A percentile compares a stretch with the other conserved stretches of the same genome.
Conservation (phyloP, 306 rosid species). For the Malus orientalis region DNA sequence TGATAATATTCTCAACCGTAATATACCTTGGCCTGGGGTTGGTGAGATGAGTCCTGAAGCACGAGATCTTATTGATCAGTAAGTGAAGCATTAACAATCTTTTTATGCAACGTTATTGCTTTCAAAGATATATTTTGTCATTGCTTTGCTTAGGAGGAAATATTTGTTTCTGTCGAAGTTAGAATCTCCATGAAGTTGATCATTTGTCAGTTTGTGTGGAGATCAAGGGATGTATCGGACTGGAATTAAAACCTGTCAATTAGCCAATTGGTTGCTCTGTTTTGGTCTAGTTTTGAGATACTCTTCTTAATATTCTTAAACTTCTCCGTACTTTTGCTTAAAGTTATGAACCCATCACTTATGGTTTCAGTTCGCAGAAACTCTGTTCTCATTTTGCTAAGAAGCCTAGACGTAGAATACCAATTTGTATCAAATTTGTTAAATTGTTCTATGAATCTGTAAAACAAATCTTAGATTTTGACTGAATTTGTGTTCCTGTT, state of each 20-base stretch:
- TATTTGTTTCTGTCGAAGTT: background rate
- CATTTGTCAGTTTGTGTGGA: background rate
- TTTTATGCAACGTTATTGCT: slow-evolving; percentile 3
- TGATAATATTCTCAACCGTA: slow-evolving; percentile 90
- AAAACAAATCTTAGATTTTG: background rate
- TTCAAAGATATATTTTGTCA: slow-evolving; percentile 4
- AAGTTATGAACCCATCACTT: background rate
- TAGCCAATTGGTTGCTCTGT: background rate
- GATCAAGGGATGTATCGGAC: background rate
- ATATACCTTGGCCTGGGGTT: slow-evolving; percentile 91
- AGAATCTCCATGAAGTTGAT: background rate
- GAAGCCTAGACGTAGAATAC: background rate
- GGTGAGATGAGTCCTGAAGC: slow-evolving; percentile 92
- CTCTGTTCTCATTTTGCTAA: background rate
- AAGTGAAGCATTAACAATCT: slow-evolving; percentile 20
- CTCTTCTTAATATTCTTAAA: background rate
- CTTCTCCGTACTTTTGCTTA: background rate
- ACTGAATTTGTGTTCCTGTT: background rate
- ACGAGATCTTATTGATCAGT: slow-evolving; percentile 84
- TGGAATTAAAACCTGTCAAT: background rate
- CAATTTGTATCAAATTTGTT: background rate
- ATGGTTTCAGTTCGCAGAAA: background rate
- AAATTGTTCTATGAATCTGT: background rate
- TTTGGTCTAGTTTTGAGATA: background rate
- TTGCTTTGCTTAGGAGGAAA: background rate